Percentiles rank a stretch among this genome's conserved stretches.
These are phyloP conservation scores for Dimocarpus longan DNA, from an alignment of 345 rosid genomes.

Conservation along the genomic window DNA sequence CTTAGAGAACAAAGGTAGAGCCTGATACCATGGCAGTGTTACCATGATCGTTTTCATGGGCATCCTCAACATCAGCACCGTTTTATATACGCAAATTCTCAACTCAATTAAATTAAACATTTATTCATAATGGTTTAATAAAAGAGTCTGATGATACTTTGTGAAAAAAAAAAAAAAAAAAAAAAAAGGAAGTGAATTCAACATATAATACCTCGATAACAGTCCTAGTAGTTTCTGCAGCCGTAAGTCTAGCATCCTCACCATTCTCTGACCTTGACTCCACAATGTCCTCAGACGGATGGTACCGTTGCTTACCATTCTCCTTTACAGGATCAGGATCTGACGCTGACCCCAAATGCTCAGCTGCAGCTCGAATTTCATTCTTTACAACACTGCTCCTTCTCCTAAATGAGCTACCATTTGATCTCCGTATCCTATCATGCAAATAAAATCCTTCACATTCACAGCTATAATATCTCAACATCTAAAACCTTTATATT, in stretches of 20 bases:
- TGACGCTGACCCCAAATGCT: constrained; percentile 57
- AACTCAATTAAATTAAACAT: not conserved
- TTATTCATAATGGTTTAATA: not conserved
- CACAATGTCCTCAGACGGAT: constrained; percentile 84
- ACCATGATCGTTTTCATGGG: not conserved
- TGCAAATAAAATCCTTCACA: constrained; percentile 28
- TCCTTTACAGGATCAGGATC: constrained; percentile 67
- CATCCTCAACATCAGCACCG: not conserved
- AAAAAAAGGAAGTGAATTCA: constrained; percentile 30
- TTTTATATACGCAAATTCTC: not conserved
- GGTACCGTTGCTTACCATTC: constrained; percentile 54
- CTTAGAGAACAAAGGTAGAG: not conserved
- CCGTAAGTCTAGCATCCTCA: constrained; percentile 58
- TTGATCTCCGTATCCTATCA: constrained; percentile 50
- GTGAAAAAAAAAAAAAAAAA: constrained; percentile 13
- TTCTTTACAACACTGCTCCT: constrained; percentile 48
- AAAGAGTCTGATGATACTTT: not conserved
- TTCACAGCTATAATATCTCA: not conserved
- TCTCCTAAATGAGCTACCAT: constrained; percentile 32
- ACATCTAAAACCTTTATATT: not conserved
- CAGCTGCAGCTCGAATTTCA: constrained; percentile 61
- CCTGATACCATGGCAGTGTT: not conserved
- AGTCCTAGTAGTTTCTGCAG: constrained; percentile 81
- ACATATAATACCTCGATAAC: constrained; percentile 78
- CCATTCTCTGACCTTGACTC: constrained; percentile 41